Percentiles rank a stretch among this genome's conserved stretches.
Conservation (phyloP, 495 filamentous ascomycete genomes). For the Pyrenula massariospora region DNA sequence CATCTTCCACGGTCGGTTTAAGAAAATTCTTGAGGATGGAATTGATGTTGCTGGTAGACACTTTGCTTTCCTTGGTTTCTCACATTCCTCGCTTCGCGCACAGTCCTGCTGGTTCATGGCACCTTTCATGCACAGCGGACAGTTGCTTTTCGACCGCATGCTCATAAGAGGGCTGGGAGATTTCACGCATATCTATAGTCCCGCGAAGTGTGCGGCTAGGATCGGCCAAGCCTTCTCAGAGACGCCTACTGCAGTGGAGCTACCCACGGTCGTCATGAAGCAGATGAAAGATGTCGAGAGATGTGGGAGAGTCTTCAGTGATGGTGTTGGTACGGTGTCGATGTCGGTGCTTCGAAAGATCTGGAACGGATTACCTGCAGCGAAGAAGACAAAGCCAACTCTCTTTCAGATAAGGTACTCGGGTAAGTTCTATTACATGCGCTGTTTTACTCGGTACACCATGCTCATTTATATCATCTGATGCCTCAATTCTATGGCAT, state of each 20-base stretch:
- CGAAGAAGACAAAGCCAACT: constrained; percentile 26
- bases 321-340: constrained; percentile 69
- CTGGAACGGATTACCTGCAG: constrained; percentile 9
- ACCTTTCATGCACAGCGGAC: constrained; percentile 42
- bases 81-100: constrained; percentile 60
- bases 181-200: constrained; percentile 49
- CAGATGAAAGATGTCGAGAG: constrained; percentile 27
- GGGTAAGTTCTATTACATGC: constrained; percentile 22
- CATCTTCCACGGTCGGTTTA: constrained; percentile 44
- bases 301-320: constrained; percentile 52
- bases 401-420: constrained; percentile 58
- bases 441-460: not conserved
- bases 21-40: constrained; percentile 35
- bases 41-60: constrained; percentile 51
- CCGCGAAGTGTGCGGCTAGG: constrained; percentile 66
- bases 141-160: constrained; percentile 24
- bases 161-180: constrained; percentile 55
- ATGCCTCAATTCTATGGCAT: not conserved
- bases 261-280: constrained; percentile 12
- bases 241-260: constrained; percentile 38
- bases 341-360: constrained; percentile 31
- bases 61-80: constrained; percentile 69
- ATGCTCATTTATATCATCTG: not conserved
- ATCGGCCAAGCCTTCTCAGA: constrained; percentile 81
- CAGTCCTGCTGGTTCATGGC: constrained; percentile 64